These are phyloP conservation scores for Globisporangium perplexum DNA, from an alignment of 352 stramenopile species.

Conservation along the genomic window DNA sequence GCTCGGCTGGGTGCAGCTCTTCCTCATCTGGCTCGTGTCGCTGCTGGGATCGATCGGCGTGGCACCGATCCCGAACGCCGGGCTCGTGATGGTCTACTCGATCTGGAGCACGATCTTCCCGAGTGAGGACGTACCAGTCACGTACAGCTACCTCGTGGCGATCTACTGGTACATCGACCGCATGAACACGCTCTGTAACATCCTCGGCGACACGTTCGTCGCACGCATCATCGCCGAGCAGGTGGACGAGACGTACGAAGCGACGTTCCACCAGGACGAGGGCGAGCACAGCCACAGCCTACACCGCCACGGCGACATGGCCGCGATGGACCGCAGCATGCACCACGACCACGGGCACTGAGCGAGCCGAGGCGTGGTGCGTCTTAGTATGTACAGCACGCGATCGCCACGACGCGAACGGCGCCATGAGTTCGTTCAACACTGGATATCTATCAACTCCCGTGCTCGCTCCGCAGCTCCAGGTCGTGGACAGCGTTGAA, in stretches of 20 bases:
- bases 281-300: neutral
- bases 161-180: conserved; percentile 72
- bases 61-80: conserved; percentile 62
- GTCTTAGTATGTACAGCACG: too few species aligned
- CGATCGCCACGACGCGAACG: too few species aligned
- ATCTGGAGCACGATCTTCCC: conserved; percentile 71
- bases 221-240: conserved; percentile 73
- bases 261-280: conserved; percentile 5
- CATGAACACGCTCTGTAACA: conserved; percentile 66
- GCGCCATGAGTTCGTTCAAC: too few species aligned
- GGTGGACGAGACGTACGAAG: conserved; percentile 55
- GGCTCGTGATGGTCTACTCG: conserved; percentile 70
- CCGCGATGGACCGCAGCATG: neutral
- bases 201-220: conserved; percentile 63
- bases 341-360: conserved; percentile 1
- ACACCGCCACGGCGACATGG: neutral
- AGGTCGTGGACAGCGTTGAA: too few species aligned
- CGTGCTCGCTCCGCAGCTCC: too few species aligned
- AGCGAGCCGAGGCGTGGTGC: too few species aligned
- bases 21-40: conserved; percentile 58
- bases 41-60: conserved; percentile 54
- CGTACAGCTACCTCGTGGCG: conserved; percentile 68
- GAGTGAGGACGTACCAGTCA: conserved; percentile 37
- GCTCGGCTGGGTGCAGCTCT: conserved; percentile 38
- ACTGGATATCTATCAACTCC: too few species aligned